Evolutionary conservation across 2,329 filamentous ascomycete species (phyloP), one percentile per base, ranked within the genome.

Genomic region (Exophiala oligosperma): DNA sequence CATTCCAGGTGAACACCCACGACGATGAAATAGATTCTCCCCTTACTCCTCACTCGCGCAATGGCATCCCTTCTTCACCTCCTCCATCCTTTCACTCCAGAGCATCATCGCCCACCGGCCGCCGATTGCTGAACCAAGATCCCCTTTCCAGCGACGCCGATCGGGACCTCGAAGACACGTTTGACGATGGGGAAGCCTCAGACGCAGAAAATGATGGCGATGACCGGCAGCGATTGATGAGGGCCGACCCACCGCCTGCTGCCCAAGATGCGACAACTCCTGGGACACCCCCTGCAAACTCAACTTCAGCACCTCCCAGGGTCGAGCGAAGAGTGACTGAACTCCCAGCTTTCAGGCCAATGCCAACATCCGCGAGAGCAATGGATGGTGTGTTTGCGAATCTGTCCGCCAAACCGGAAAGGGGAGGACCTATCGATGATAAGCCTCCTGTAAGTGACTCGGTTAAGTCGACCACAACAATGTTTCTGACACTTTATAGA

Each of bases 311-410:
- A 11, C 59, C 68, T 17, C 64, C 58, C 17, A 17, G 17, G 17
- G 70, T 81, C 26, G 72, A 77, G 62, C 73, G 82, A 61, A 71
- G 78, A 59, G 76, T 79, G 7, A 85, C 83, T 8, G 76, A 83
- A 62, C 71, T 85, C 44, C 83, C 84, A 1, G 75, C 73, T 2
- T 84, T 83, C 57, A 48, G 63, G 43, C 63, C 64, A 12, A 64
- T 63, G 56, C 73, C 72, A 14, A 65, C 75, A 2, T 73, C 73
- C 37, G 72, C 74, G 41, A 63, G 67, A 59, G 84, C 86, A n/a
- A 92, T 91, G 50, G 94, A 97, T 74, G 94, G 94, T 61, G 94
- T 99, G 26, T 99, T 96, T 76, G 94, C 93, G 54, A 99, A 99
- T 72, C 76, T 99, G 65, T 91, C 86, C 65, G 94, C 94, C 12